Base-by-base conservation (phyloP, 768 basidiomycete species). In the Phaffia australis region DNA sequence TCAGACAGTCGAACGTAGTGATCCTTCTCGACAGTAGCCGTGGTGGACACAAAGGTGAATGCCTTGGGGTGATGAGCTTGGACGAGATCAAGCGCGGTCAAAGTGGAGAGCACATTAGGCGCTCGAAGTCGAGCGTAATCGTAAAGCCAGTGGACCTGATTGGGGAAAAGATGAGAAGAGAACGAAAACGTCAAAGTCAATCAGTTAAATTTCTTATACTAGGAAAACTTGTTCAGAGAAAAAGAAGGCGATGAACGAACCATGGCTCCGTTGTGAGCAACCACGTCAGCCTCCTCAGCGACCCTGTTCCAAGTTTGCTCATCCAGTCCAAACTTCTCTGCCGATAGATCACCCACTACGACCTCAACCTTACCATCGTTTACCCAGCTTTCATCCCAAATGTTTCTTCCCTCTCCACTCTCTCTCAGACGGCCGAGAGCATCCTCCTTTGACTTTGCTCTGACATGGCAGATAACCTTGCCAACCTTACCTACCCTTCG, bases 131-230 rank as follows among this genome's bases (percentile, higher is more conserved):
- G 90, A 74, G 93, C 87, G 77, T 99, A 99, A 0, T 92, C 91
- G 76, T 95, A 99, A 2, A 99, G 89, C 95, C 95, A 99, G 74
- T 99, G 95, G 18, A 98, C 90, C 89, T 91, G 73, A 29, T 42
- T n/a, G n/a, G n/a, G 35, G 11, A 11, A 35, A 29, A 46, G 23
- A 60, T 50, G 66, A 47, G 55, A n/a, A 42, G 46, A 19, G 54
- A 27, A 21, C 7, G 3, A 8, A 6, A n/a, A 18, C 61, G n/a
- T 23, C 52, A 54, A 42, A 5, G 35, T 11, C 35, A 11, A 42
- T 42, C 35, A 42, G 35, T 5, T 11, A 42, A 5, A 42, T 42
- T 42, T 42, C 35, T 11, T 5, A 11, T 5, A 11, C 11, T 42
- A 5, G 35, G 35, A 11, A 42, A 11, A n/a, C n/a, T 42, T 4